A percentile compares a stretch with the other conserved stretches of the same genome.
These are phyloP conservation scores for Mucor ambiguus DNA, from an alignment of 371 early-diverging fungal species.

Conservation along the genomic window DNA sequence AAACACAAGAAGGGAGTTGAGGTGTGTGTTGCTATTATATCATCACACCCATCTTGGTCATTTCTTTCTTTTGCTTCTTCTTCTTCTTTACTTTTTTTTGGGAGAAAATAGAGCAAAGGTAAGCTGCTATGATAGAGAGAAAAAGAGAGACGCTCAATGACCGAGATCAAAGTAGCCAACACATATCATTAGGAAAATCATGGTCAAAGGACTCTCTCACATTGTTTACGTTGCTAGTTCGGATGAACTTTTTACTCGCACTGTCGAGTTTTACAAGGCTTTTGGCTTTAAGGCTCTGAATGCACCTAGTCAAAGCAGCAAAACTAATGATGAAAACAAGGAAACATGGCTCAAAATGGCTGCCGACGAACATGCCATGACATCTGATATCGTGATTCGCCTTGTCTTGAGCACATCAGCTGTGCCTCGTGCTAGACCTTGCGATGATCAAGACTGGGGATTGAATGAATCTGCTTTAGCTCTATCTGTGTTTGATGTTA, in stretches of 20 bases:
- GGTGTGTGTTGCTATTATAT: background rate
- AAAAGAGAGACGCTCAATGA: too few species aligned
- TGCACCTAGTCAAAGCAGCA: conserved; percentile 8
- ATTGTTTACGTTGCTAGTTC: conserved; percentile 24
- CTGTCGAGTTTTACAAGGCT: conserved; percentile 28
- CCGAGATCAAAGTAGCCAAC: background rate
- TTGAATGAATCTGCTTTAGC: conserved; percentile 23
- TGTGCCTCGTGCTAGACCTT: conserved; percentile 5
- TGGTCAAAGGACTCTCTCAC: conserved; percentile 36
- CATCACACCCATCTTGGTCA: background rate
- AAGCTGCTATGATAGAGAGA: background rate
- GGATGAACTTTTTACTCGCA: conserved; percentile 15
- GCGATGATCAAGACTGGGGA: conserved; percentile 21
- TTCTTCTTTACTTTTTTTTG: background rate
- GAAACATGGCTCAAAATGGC: conserved; percentile 28
- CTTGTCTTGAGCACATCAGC: conserved; percentile 13
- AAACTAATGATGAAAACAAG: conserved; percentile 4
- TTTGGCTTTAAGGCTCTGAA: conserved; percentile 27
- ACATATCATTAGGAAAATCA: background rate
- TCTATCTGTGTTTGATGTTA: conserved; percentile 21
- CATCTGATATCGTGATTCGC: conserved; percentile 24
- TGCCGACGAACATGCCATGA: conserved; percentile 24
- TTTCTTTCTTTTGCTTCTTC: background rate
- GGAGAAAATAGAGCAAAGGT: background rate
- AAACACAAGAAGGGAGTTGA: conserved; percentile 3